Base-by-base conservation (phyloP, 352 stramenopile genomes). In the Globisporangium uncinulatum region DNA sequence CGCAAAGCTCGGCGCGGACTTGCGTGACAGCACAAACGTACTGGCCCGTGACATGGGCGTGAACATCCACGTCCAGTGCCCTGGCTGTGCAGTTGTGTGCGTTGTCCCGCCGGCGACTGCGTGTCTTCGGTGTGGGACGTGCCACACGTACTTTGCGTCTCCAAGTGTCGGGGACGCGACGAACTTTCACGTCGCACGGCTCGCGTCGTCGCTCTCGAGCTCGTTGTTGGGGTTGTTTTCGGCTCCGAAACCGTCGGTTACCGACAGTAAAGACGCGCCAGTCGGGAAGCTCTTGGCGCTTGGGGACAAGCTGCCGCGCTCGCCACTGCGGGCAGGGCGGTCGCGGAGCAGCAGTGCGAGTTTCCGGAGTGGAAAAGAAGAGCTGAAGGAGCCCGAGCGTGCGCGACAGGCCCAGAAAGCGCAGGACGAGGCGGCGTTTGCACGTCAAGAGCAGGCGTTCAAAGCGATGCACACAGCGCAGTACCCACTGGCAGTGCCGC, bases 21-120 rank as follows among this genome's bases (percentile, higher is more conserved):
- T 91, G 54, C 76, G 70, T 41, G 81, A 92, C 63, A 90, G 79
- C 55, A 92, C 83, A 44, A 94, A 91, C 60, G 81, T 88, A 52
- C 51, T 92, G 15, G 83, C 79, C 29, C 69, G 83, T 31, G 81
- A 94, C 61, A 89, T 94, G 69, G 83, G 83, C 34, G 66, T 94
- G 20, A 89, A 92, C 63, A 88, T 94, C 60, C 74, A 88, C 63
- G 81, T 94, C 64, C 83, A 87, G 64, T 94, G 83, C 66, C 83
- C 83, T 21, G 83, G 83, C 32, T 94, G 83, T 55, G 60, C 83
- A 32, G 65, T 81, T 14, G 67, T 89, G 54, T 94, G 83, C 72
- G 79, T 72, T 41, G 79, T 94, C 43, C 81, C 83, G 3, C 82
- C 82, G 6, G 80, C 83, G 10, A 90, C 83, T 0, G 81, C 83